phyloP scores from a whole-genome alignment of 192 early-diverging fungal genomes.

The Coemansia sp. region DNA sequence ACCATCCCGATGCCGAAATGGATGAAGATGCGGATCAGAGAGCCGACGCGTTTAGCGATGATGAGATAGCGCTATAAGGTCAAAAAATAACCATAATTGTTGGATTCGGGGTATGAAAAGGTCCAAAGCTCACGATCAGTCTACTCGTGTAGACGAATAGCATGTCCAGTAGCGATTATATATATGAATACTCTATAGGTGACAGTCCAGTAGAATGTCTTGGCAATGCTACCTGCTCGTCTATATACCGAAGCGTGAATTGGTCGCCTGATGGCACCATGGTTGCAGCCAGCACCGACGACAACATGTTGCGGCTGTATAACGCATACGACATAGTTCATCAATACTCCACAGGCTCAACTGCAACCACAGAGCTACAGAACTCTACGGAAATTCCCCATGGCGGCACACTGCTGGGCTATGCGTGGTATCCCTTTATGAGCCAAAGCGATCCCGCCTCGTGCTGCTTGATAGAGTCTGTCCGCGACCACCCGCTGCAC shows the following conservation, averaged over 20 bases:
- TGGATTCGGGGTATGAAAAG: no score
- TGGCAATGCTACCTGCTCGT: not conserved
- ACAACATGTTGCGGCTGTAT: constrained; percentile 28
- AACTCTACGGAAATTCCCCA: constrained; percentile 5
- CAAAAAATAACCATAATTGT: no score
- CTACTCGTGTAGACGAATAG: no score
- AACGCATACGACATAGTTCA: constrained; percentile 3
- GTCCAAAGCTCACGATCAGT: no score
- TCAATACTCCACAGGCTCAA: not conserved
- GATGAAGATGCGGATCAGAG: constrained; percentile 5
- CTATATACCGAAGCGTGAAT: constrained; percentile 13
- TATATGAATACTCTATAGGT: no score
- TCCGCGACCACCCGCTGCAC: constrained; percentile 74
- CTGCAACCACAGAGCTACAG: no score
- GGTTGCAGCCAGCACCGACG: constrained; percentile 24
- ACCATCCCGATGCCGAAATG: not conserved
- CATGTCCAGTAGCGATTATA: no score
- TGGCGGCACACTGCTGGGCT: constrained; percentile 19
- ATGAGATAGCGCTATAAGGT: not conserved
- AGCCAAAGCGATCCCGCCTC: constrained; percentile 51
- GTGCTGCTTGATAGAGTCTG: constrained; percentile 61
- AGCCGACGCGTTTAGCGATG: constrained; percentile 13
- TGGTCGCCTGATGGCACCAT: constrained; percentile 51
- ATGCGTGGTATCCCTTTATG: constrained; percentile 44
- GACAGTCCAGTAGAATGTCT: no score